Evolutionary conservation across 73 alveolate species (phyloP).

Genomic region (Tetrahymena thermophila): DNA sequence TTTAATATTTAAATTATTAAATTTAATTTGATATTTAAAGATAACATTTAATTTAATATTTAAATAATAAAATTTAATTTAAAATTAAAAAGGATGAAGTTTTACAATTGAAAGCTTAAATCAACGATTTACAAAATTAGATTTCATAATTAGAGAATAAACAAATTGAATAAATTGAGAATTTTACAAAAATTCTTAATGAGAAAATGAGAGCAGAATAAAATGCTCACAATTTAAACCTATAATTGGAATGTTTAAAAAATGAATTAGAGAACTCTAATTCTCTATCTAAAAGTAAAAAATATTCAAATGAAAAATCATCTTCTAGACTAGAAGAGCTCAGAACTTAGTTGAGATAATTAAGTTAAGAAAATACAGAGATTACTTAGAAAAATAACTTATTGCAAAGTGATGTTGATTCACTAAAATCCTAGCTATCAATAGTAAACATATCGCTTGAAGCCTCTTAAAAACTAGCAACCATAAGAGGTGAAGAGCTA

Average conservation of each 20-base stretch:
- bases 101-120: neutral
- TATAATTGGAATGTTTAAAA: neutral
- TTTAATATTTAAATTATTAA: neutral
- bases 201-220: neutral
- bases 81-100: neutral
- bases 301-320: neutral
- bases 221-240: neutral
- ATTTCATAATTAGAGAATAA: neutral
- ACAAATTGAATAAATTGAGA: neutral
- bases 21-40: neutral
- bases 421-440: neutral
- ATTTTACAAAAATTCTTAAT: neutral
- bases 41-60: neutral
- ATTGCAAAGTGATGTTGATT: neutral
- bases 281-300: neutral
- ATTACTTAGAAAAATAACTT: neutral
- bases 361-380: neutral
- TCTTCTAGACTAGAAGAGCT: neutral
- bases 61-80: neutral
- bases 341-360: neutral
- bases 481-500: neutral
- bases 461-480: neutral
- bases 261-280: neutral
- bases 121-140: neutral
- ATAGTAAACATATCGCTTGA: neutral